A percentile compares a stretch with the other conserved stretches of the same genome.
phyloP scores from a whole-genome alignment of 345 rosid species.

The Citrus reticulata region DNA sequence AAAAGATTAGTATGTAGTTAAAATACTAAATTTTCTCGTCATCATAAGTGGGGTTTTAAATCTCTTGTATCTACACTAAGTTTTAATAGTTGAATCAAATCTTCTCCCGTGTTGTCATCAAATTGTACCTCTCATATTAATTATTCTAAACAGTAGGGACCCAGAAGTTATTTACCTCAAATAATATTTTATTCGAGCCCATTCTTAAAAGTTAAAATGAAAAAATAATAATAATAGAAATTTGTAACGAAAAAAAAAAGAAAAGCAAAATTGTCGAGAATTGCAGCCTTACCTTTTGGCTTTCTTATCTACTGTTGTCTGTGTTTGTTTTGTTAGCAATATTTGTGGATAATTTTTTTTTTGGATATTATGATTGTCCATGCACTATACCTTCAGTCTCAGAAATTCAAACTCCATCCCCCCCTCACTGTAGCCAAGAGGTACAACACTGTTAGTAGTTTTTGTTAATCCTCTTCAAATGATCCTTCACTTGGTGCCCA shows the following conservation, averaged over 20 bases:
- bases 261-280: neutral
- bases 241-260: neutral
- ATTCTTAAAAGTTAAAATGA: neutral
- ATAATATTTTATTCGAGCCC: neutral
- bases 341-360: conserved; percentile 3
- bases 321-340: neutral
- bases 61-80: too few species aligned
- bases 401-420: neutral
- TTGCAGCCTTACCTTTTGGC: conserved; percentile 1
- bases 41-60: too few species aligned
- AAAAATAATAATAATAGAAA: neutral
- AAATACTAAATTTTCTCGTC: too few species aligned
- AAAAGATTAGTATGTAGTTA: too few species aligned
- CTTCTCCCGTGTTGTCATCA: too few species aligned
- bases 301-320: conserved; percentile 4
- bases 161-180: neutral
- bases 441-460: neutral
- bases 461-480: neutral
- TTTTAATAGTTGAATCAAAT: too few species aligned
- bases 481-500: neutral
- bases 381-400: neutral
- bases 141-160: neutral
- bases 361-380: neutral
- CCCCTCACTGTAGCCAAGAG: neutral
- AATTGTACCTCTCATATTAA: neutral